Evolutionary conservation across 805 yeast species (phyloP).

Genomic region (Suhomyces vadensis): DNA sequence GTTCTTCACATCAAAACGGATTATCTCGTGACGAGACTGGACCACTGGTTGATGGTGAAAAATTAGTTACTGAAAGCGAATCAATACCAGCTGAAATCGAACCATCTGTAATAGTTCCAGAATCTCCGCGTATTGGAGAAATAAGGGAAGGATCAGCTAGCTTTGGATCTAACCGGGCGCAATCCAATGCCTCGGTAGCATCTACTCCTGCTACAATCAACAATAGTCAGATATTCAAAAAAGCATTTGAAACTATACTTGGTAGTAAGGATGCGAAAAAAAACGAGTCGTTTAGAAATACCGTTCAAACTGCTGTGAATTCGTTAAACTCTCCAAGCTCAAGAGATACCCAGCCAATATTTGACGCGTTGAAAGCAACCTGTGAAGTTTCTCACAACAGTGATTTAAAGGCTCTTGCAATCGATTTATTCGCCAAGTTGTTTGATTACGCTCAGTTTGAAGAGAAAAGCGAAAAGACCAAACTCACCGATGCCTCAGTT

Average conservation of each 20-base stretch:
- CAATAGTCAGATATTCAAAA: conserved; percentile 39
- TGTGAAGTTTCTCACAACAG: conserved; percentile 63
- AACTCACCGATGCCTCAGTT: conserved; percentile 77
- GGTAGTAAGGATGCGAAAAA: conserved; percentile 63
- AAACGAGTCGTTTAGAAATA: conserved; percentile 39
- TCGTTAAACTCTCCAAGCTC: conserved; percentile 40
- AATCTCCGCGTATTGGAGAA: conserved; percentile 2
- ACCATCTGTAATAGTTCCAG: background rate
- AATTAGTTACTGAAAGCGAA: background rate
- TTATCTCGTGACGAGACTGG: background rate
- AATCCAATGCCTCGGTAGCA: conserved; percentile 7
- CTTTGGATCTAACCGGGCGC: background rate
- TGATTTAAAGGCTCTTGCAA: conserved; percentile 68
- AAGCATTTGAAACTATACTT: conserved; percentile 58
- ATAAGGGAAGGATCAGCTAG: background rate
- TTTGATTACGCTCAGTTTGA: conserved; percentile 84
- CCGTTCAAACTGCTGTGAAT: conserved; percentile 44
- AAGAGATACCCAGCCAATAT: conserved; percentile 54
- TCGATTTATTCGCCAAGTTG: conserved; percentile 84
- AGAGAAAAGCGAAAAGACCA: conserved; percentile 53
- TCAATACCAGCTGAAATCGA: background rate
- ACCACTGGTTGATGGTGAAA: background rate
- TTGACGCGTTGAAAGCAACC: conserved; percentile 74
- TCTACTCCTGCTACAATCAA: conserved; percentile 18
- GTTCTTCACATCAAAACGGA: too few species aligned